phyloP scores from a whole-genome alignment of 495 filamentous ascomycete genomes.

The Penicillium cataractarum region DNA sequence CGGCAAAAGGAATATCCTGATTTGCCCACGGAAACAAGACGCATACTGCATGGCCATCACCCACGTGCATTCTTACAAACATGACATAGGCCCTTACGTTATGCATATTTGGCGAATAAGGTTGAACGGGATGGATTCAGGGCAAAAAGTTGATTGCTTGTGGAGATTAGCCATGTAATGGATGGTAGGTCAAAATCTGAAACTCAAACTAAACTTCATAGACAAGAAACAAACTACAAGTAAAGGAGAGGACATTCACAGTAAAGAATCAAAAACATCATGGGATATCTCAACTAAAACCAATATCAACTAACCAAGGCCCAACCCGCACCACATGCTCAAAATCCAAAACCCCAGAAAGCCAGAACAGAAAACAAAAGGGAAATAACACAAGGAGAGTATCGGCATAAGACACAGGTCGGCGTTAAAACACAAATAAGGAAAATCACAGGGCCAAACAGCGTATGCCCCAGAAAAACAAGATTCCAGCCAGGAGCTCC shows the following conservation, averaged over 20 bases:
- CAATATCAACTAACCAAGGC: constrained; percentile 7
- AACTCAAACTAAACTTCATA: neutral
- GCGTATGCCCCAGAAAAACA: constrained; percentile 2
- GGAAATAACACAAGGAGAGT: constrained; percentile 1
- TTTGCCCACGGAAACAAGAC: too few relatives aligned
- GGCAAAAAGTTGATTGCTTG: too few relatives aligned
- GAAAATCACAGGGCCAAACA: constrained; percentile 7
- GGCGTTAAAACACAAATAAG: neutral
- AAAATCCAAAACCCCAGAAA: neutral
- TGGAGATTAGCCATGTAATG: too few relatives aligned
- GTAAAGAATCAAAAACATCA: constrained; percentile 21
- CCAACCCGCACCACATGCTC: constrained; percentile 13
- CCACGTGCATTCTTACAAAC: too few relatives aligned
- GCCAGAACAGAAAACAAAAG: neutral
- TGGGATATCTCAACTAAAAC: constrained; percentile 33
- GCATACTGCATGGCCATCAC: too few relatives aligned
- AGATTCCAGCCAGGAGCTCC: constrained; percentile 11
- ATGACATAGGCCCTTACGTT: too few relatives aligned
- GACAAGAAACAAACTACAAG: neutral
- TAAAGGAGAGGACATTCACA: neutral
- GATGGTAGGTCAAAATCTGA: too few relatives aligned
- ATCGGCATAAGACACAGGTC: neutral
- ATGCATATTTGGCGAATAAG: too few relatives aligned
- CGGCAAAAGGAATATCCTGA: too few relatives aligned
- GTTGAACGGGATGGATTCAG: too few relatives aligned